Evolutionary conservation across 495 filamentous ascomycete genomes (phyloP).

Genomic region (Talaromyces nanjingensis): DNA sequence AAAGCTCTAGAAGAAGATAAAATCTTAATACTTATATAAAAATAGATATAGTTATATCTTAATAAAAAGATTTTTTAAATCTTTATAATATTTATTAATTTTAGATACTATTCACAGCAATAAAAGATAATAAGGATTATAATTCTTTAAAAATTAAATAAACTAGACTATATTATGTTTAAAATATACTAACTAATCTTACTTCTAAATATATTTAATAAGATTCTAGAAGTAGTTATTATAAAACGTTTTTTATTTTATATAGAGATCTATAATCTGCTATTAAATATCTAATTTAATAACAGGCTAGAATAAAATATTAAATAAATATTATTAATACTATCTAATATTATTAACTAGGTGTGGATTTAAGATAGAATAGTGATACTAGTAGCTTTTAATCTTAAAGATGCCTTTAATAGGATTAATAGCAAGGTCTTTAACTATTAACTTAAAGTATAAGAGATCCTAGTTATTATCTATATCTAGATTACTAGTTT

Average conservation of each 20-base stretch:
- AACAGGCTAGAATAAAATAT: background rate
- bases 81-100: background rate
- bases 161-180: background rate
- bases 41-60: background rate
- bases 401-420: conserved; percentile 1
- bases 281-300: background rate
- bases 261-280: conserved; percentile 1
- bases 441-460: background rate
- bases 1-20: background rate
- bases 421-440: background rate
- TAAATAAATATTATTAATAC: background rate
- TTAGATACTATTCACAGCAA: background rate
- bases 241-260: background rate
- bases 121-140: background rate
- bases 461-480: background rate
- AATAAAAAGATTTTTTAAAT: background rate
- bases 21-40: background rate
- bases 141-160: background rate
- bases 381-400: background rate
- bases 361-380: background rate
- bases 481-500: background rate
- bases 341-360: background rate
- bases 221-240: background rate
- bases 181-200: background rate
- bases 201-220: no score